Conservation (phyloP, 2,329 filamentous ascomycete genomes). For the Beauveria scarabaeidicola region DNA sequence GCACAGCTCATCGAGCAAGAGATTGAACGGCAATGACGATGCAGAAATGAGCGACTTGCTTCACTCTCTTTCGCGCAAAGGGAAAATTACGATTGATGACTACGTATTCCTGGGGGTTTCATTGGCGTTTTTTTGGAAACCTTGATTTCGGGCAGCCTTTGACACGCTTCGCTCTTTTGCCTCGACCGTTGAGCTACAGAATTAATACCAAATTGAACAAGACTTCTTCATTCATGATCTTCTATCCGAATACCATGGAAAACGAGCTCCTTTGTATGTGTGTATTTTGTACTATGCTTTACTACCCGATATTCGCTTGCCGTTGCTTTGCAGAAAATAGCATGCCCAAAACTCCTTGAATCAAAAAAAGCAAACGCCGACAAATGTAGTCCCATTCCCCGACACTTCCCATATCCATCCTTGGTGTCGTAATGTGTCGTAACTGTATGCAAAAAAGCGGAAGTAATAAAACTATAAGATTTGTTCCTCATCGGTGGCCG, state of each 20-base stretch:
- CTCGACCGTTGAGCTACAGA: background rate
- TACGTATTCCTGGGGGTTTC: background rate
- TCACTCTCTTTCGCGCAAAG: background rate
- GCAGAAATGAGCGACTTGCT: background rate
- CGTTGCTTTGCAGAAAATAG: background rate
- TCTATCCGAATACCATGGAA: background rate
- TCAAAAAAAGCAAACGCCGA: background rate
- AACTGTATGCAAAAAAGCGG: background rate
- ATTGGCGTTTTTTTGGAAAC: too few species aligned
- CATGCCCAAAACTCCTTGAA: background rate
- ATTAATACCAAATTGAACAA: background rate
- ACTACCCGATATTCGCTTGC: background rate
- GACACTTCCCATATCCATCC: background rate
- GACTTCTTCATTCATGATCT: background rate
- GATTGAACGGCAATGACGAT: constrained; percentile 20
- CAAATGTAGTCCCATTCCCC: background rate
- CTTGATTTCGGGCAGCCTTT: too few species aligned
- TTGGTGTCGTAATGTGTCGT: background rate
- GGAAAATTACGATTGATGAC: background rate
- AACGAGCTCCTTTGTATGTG: background rate
- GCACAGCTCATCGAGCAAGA: constrained; percentile 41
- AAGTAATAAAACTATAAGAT: background rate
- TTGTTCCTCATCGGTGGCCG: constrained; percentile 27
- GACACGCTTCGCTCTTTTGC: too few species aligned
- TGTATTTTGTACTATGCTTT: background rate